These are phyloP conservation scores for Oxyria digyna DNA, from an alignment of 148 eudicot species.

Conservation along the genomic window DNA sequence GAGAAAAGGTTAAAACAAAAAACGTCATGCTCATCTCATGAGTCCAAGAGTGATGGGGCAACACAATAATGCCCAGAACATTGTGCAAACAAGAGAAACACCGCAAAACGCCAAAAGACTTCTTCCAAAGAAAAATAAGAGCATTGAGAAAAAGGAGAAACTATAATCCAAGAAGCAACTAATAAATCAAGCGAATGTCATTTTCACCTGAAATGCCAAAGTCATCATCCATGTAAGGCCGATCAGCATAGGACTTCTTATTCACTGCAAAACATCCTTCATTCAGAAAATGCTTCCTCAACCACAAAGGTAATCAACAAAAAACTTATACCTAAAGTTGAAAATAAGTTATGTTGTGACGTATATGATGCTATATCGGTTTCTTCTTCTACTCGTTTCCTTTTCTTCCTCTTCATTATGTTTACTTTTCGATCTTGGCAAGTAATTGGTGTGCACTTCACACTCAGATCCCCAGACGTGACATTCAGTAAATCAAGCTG, in stretches of 20 bases:
- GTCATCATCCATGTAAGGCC: slow-evolving; percentile 23
- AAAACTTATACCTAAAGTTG: slow-evolving; percentile 37
- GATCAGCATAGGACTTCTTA: slow-evolving; percentile 30
- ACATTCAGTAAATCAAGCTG: slow-evolving; percentile 22
- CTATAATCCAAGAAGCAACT: neutral
- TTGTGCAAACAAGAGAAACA: neutral
- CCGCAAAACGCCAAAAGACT: neutral
- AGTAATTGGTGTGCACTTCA: slow-evolving; percentile 37
- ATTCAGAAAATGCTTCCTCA: neutral
- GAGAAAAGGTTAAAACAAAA: neutral
- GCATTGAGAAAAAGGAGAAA: neutral
- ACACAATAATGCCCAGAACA: neutral
- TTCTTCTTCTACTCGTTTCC: slow-evolving; percentile 56
- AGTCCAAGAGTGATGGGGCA: neutral
- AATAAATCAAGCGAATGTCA: neutral
- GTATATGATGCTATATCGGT: slow-evolving; percentile 35
- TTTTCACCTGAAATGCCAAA: slow-evolving; percentile 36
- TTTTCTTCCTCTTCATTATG: slow-evolving; percentile 51
- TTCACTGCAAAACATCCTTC: slow-evolving; percentile 37
- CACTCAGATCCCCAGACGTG: slow-evolving; percentile 23
- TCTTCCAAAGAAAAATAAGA: neutral
- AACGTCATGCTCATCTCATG: neutral
- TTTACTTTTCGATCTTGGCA: slow-evolving; percentile 19
- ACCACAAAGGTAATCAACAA: neutral
- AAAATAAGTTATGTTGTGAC: slow-evolving; percentile 48